Base-by-base conservation (phyloP, 371 early-diverging fungal species). In the Basidiobolus meristosporus region DNA sequence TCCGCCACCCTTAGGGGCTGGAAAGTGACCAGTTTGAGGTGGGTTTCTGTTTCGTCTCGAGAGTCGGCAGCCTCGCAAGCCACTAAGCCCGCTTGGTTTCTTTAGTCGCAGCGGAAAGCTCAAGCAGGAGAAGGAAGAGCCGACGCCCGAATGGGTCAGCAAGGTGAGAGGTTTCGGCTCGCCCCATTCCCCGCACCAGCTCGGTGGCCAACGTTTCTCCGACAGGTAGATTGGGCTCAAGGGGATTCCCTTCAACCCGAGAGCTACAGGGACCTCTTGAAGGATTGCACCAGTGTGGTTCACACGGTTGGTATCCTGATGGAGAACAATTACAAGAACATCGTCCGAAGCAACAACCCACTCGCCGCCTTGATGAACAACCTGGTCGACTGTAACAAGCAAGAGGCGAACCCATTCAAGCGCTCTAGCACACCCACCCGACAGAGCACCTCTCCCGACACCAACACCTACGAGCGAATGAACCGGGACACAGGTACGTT, bases 401-500 rank as follows among this genome's bases (percentile, higher is more conserved):
- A 40, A 26, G 26, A 26, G 3, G 9, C 5, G 5, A 20, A 14
- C n/a, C 15, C 15, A 16, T 7, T 29, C n/a, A 40, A 19, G 3
- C 18, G 26, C 28, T 40, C 45, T 7, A 16, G 18, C 29, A 12
- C 29, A 3, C 22, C 20, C 16, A 46, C 50, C 38, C 26, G 9
- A 26, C 9, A 26, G 5, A 26, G 26, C 26, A 26, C 3, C 26
- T 9, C 26, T 26, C 26, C 26, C 26, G 9, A 26, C 16, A 50
- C 40, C 16, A 47, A 50, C 2, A 67, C 67, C 0, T 77, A 70
- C 45, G 80, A 79, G 48, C 54, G 35, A 20, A 64, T 77, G 44
- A 81, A 81, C 48, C 65, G 78, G 28, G 82, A 81, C 50, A 77
- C 82, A 20, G 79, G 74, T 70, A 61, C n/a, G n/a, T n/a, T n/a